Percentiles rank a stretch among this genome's conserved stretches.
Conservation (phyloP, 75 land plant species). For the Larix kaempferi region DNA sequence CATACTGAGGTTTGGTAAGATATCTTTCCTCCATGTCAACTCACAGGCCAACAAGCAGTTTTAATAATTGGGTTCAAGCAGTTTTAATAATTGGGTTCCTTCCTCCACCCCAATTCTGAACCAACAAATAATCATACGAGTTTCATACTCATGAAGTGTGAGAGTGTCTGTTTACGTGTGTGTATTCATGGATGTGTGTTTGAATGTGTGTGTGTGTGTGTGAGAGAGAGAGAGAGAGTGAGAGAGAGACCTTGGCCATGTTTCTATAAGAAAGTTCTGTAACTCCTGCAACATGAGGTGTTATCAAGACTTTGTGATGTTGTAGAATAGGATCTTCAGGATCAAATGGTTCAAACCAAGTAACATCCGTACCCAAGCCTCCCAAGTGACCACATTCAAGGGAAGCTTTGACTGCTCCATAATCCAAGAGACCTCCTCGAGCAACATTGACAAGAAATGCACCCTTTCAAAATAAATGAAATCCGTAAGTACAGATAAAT, state of each 20-base stretch:
- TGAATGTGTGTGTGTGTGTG: too few relatives aligned
- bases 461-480: slow-evolving; percentile 42
- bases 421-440: slow-evolving; percentile 87
- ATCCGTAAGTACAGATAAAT: neutral
- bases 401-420: slow-evolving; percentile 49
- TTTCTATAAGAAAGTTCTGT: slow-evolving; percentile 77
- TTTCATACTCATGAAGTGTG: neutral
- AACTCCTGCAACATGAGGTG: slow-evolving; percentile 96
- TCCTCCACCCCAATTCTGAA: neutral
- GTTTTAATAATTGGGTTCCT: too few relatives aligned
- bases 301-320: slow-evolving; percentile 75
- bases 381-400: slow-evolving; percentile 87
- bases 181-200: neutral
- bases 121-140: neutral
- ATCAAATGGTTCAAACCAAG: slow-evolving; percentile 93
- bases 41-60: neutral
- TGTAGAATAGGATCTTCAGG: slow-evolving; percentile 82
- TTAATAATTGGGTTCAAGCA: neutral
- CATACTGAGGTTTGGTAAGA: neutral
- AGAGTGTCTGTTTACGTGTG: neutral
- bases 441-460: slow-evolving; percentile 82
- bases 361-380: slow-evolving; percentile 90
- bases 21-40: neutral
- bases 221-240: neutral
- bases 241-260: slow-evolving; percentile 78